phyloP scores from a whole-genome alignment of 208 protist genomes.

The Spongospora subterranea region DNA sequence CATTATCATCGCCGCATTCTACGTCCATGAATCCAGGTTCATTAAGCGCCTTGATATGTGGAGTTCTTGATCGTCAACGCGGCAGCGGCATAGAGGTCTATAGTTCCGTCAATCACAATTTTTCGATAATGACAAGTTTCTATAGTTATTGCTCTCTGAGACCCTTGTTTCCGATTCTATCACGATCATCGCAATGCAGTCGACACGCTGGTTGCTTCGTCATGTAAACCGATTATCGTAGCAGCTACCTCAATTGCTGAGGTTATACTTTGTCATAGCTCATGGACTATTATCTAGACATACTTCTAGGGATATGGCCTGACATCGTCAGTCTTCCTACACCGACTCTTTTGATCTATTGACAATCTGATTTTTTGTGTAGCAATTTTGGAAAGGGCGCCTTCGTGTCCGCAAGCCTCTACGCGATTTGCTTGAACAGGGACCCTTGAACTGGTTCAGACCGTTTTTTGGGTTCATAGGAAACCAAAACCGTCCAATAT shows the following conservation, averaged over 20 bases:
- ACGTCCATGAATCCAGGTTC: background rate
- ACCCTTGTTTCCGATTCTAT: background rate
- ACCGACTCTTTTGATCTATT: background rate
- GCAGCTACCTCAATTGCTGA: background rate
- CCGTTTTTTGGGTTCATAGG: background rate
- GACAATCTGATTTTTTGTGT: background rate
- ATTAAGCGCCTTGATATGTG: conserved; percentile 30
- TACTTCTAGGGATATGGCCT: background rate
- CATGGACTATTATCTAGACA: conserved; percentile 14
- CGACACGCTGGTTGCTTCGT: conserved; percentile 28
- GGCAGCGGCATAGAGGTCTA: background rate
- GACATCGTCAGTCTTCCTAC: conserved; percentile 14
- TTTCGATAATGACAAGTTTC: background rate
- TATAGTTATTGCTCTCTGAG: background rate
- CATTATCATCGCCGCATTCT: background rate
- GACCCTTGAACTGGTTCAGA: conserved; percentile 16
- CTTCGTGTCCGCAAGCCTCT: conserved; percentile 51
- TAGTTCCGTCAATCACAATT: background rate
- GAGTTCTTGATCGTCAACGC: background rate
- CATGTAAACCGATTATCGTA: background rate
- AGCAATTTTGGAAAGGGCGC: conserved; percentile 49
- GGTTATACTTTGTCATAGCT: background rate
- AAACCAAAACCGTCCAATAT: background rate
- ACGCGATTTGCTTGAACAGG: conserved; percentile 42
- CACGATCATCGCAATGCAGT: conserved; percentile 24